These are phyloP conservation scores for Erysimum cheiranthoides DNA, from an alignment of 345 rosid genomes.

Conservation along the genomic window DNA sequence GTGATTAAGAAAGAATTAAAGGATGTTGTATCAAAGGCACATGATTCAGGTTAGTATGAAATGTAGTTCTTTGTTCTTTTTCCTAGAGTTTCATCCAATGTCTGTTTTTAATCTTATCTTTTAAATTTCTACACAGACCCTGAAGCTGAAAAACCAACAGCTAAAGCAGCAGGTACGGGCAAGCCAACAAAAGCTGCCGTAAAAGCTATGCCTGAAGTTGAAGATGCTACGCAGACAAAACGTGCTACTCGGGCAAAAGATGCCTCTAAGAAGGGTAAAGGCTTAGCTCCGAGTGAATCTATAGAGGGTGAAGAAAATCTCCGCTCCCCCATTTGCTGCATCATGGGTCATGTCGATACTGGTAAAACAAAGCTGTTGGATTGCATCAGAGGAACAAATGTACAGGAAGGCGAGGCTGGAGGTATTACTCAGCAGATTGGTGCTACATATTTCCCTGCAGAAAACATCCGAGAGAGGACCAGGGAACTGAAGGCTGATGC, in stretches of 20 bases:
- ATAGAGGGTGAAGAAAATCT: conserved; percentile 64
- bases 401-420: conserved; percentile 99
- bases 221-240: conserved; percentile 26
- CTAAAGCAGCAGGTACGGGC: conserved; percentile 50
- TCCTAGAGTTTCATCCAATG: neutral
- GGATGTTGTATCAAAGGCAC: conserved; percentile 46
- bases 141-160: conserved; percentile 37
- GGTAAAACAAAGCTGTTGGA: conserved; percentile 97
- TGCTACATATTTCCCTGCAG: conserved; percentile 96
- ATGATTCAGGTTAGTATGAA: conserved; percentile 51
- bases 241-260: conserved; percentile 44
- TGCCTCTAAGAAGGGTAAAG: conserved; percentile 52
- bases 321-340: conserved; percentile 95
- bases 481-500: conserved; percentile 95
- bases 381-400: conserved; percentile 96
- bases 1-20: conserved; percentile 61
- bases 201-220: conserved; percentile 49
- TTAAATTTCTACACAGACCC: conserved; percentile 30
- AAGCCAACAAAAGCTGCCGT: conserved; percentile 33
- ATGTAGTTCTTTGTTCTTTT: conserved; percentile 8
- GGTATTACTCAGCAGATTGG: conserved; percentile 99
- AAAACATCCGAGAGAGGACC: conserved; percentile 92
- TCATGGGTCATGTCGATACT: conserved; percentile 98
- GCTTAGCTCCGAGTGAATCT: conserved; percentile 44
- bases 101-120: conserved; percentile 19